Evolutionary conservation across 148 eudicot species (phyloP).

Genomic region (Vaccinium darrowii): DNA sequence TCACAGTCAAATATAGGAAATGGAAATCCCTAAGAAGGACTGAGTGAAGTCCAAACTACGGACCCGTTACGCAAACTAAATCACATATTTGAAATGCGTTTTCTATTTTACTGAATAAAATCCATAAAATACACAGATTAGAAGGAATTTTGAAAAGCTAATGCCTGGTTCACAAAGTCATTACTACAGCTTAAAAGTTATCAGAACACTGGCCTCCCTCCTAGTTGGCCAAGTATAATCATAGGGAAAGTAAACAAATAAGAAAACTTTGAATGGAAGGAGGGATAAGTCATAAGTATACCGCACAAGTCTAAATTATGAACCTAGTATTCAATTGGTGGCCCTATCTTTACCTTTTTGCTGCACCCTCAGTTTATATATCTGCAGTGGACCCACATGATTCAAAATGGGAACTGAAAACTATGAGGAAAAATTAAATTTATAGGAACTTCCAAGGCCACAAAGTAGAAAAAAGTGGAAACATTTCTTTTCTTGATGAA

Average conservation of each 20-base stretch:
- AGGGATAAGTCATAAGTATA: not conserved
- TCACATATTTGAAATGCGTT: not conserved
- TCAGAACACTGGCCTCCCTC: not conserved
- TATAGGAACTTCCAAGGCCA: not conserved
- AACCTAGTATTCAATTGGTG: not conserved
- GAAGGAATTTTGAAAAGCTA: not conserved
- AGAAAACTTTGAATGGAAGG: not conserved
- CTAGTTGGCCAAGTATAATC: not conserved
- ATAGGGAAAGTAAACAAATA: not conserved
- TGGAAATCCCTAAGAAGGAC: not conserved
- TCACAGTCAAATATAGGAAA: too few species aligned
- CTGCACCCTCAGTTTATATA: not conserved
- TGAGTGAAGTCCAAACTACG: not conserved
- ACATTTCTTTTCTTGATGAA: not conserved
- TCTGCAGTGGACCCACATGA: conserved; percentile 10
- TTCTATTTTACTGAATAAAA: not conserved
- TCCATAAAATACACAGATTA: not conserved
- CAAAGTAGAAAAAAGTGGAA: not conserved
- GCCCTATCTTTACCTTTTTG: conserved; percentile 1
- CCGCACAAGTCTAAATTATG: not conserved
- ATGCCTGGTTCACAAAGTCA: not conserved
- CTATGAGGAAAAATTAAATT: not conserved
- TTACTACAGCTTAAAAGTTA: not conserved
- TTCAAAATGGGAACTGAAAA: conserved; percentile 11
- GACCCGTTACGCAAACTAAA: not conserved